Percentiles rank a stretch among this genome's conserved stretches.
Evolutionary conservation across 768 basidiomycete genomes (phyloP).

Genomic region (Phylloporus arenicola): DNA sequence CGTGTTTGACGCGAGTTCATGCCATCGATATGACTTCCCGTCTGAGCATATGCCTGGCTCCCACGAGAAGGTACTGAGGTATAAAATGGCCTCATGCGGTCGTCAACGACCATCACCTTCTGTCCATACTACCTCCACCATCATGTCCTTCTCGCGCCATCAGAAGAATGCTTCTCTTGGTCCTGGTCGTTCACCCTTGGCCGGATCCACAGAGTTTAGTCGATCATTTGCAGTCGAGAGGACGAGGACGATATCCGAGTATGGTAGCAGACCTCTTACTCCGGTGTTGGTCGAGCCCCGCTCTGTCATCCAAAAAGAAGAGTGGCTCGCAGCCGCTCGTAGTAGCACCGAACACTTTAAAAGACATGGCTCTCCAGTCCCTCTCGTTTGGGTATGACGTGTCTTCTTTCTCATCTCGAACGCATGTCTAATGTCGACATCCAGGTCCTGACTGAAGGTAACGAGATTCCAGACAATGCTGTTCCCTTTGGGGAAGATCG

Average conservation of each 20-base stretch:
- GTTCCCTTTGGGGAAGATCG: constrained; percentile 31
- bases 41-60: not conserved
- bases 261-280: constrained; percentile 15
- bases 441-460: constrained; percentile 29
- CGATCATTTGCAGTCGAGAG: constrained; percentile 7
- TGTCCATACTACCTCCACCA: not conserved
- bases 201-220: constrained; percentile 8
- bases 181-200: constrained; percentile 7
- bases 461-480: constrained; percentile 31
- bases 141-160: constrained; percentile 20
- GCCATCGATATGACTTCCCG: constrained; percentile 6
- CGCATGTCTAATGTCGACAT: not conserved
- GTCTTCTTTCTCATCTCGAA: not conserved
- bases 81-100: constrained; percentile 12
- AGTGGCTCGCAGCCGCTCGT: constrained; percentile 27
- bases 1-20: constrained; percentile 8
- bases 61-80: constrained; percentile 2
- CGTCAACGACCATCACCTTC: not conserved
- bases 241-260: constrained; percentile 16
- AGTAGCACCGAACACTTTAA: constrained; percentile 28
- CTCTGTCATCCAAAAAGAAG: constrained; percentile 20
- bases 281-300: constrained; percentile 9
- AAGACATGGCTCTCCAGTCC: constrained; percentile 24
- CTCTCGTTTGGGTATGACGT: constrained; percentile 29
- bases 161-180: constrained; percentile 5